Conservation (phyloP, 495 filamentous ascomycete genomes). For the Annulohypoxylon maeteangense region DNA sequence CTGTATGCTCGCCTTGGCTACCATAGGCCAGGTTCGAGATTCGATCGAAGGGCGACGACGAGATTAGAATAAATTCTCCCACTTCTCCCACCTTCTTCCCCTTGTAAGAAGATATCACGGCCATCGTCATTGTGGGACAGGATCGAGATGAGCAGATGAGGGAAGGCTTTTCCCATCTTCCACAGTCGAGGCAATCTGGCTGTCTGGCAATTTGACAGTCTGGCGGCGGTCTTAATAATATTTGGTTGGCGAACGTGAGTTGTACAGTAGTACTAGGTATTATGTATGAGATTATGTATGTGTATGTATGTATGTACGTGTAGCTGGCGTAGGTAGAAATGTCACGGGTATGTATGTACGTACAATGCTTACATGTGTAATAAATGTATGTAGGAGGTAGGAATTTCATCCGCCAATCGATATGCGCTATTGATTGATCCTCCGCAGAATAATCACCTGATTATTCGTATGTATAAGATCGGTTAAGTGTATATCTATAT, state of each 20-base stretch:
- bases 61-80: background rate
- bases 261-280: background rate
- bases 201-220: too few relatives aligned
- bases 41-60: conserved; percentile 20
- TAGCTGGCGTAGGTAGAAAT: background rate
- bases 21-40: conserved; percentile 36
- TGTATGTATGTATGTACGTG: background rate
- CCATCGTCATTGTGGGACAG: conserved; percentile 42
- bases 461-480: background rate
- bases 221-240: conserved; percentile 6
- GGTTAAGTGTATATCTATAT: background rate
- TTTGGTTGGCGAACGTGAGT: conserved; percentile 1
- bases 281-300: background rate
- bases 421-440: conserved; percentile 25
- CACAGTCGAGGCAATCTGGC: conserved; percentile 6
- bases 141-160: conserved; percentile 46
- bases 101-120: conserved; percentile 14
- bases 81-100: background rate
- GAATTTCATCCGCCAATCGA: conserved; percentile 31
- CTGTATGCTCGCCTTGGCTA: conserved; percentile 9
- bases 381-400: background rate
- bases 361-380: too few relatives aligned
- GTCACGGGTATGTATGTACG: background rate
- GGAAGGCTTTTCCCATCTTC: background rate
- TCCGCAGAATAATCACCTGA: conserved; percentile 35